phyloP scores from a whole-genome alignment of 2,329 filamentous ascomycete species.

The Botryotinia convoluta region DNA sequence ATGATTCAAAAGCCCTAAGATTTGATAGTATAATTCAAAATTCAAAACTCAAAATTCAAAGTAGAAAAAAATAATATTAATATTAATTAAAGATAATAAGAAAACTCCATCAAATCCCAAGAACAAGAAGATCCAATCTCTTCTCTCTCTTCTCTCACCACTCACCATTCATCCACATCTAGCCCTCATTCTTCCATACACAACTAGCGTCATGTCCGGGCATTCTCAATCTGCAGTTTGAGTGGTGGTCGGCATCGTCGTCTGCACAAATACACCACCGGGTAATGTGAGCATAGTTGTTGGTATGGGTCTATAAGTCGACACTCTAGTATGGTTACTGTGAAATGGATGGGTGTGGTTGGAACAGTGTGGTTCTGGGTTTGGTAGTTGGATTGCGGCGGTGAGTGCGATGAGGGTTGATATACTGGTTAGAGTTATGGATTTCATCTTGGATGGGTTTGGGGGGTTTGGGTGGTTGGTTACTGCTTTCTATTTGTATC shows the following conservation, averaged over 20 bases:
- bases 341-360: background rate
- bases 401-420: background rate
- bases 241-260: background rate
- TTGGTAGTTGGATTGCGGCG: constrained; percentile 7
- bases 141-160: background rate
- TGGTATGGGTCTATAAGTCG: background rate
- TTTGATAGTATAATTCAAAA: background rate
- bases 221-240: background rate
- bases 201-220: background rate
- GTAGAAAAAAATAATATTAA: background rate
- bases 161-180: background rate
- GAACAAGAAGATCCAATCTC: background rate
- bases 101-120: background rate
- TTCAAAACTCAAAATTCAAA: background rate
- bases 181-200: background rate
- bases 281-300: background rate
- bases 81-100: background rate
- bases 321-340: background rate
- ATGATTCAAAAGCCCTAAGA: background rate
- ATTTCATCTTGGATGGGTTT: background rate
- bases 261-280: constrained; percentile 1
- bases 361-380: background rate
- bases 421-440: background rate
- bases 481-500: background rate
- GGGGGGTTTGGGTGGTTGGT: background rate